Percentiles rank a stretch among this genome's conserved stretches.
phyloP scores from a whole-genome alignment of 495 filamentous ascomycete genomes.

The Penicillium coprophilum region DNA sequence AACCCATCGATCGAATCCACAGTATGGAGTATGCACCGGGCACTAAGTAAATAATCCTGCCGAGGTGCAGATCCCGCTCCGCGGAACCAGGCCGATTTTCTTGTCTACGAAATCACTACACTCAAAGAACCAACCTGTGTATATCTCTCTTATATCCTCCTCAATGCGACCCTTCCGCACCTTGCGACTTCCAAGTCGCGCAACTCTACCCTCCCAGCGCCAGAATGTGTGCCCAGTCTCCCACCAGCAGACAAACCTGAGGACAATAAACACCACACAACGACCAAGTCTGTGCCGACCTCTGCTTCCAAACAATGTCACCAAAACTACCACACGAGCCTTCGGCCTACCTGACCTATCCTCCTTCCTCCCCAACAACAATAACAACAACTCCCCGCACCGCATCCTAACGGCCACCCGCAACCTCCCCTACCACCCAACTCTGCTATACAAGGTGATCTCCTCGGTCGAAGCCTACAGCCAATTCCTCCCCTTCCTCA shows the following conservation, averaged over 20 bases:
- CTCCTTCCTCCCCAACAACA: slow-evolving; percentile 35
- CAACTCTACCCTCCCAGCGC: neutral
- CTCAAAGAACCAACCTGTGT: neutral
- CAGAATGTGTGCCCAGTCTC: slow-evolving; percentile 4
- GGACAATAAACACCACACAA: slow-evolving; percentile 20
- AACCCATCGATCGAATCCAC: neutral
- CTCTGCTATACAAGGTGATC: slow-evolving; percentile 74
- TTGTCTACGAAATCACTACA: neutral
- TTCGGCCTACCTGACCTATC: slow-evolving; percentile 39
- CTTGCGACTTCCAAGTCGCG: slow-evolving; percentile 21
- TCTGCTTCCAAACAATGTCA: slow-evolving; percentile 10
- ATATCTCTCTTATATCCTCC: neutral
- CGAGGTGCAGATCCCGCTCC: slow-evolving; percentile 22
- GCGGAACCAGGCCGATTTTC: slow-evolving; percentile 13
- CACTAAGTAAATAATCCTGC: neutral
- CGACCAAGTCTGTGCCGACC: slow-evolving; percentile 7
- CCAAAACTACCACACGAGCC: slow-evolving; percentile 10
- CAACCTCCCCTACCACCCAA: slow-evolving; percentile 73
- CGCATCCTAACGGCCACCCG: slow-evolving; percentile 67
- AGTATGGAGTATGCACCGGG: neutral
- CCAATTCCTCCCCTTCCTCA: slow-evolving; percentile 84
- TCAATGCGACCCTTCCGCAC: slow-evolving; percentile 20
- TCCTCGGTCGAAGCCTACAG: slow-evolving; percentile 80
- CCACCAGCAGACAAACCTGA: neutral
- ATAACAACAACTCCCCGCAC: slow-evolving; percentile 27